phyloP scores from a whole-genome alignment of 2,329 filamentous ascomycete genomes.

The Neurospora sp. region DNA sequence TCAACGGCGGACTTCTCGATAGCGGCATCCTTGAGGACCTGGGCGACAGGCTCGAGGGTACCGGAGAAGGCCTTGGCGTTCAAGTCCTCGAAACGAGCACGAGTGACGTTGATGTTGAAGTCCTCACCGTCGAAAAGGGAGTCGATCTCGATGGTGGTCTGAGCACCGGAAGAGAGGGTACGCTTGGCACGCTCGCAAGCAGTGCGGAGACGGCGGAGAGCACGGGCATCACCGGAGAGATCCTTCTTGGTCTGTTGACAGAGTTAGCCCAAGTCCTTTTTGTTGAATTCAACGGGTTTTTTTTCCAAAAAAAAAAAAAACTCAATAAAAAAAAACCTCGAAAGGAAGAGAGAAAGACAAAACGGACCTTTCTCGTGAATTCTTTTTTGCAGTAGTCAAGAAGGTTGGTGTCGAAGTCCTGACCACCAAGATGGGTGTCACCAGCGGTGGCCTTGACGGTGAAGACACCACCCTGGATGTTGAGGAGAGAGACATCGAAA shows the following conservation, averaged over 20 bases:
- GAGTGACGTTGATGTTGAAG: constrained; percentile 94
- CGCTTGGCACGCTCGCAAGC: constrained; percentile 99
- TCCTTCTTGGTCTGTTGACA: constrained; percentile 23
- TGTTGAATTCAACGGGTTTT: too few species aligned
- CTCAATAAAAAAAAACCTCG: too few species aligned
- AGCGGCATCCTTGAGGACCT: constrained; percentile 87
- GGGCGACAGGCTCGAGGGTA: constrained; percentile 89
- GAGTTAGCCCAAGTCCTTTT: constrained; percentile 26
- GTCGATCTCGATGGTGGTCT: constrained; percentile 97
- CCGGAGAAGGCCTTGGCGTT: constrained; percentile 93
- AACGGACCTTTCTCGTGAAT: constrained; percentile 34
- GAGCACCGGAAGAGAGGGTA: constrained; percentile 92
- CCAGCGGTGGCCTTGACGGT: constrained; percentile 97
- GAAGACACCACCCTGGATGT: constrained; percentile 99
- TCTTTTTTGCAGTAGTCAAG: constrained; percentile 97
- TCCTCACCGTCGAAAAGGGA: constrained; percentile 97
- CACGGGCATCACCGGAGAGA: constrained; percentile 75
- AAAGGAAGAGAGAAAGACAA: too few species aligned
- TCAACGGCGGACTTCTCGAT: constrained; percentile 88
- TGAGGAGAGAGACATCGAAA: constrained; percentile 98
- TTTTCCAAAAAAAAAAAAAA: too few species aligned
- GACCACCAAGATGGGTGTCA: constrained; percentile 91
- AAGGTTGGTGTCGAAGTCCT: constrained; percentile 94
- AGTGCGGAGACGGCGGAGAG: constrained; percentile 89
- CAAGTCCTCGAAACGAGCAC: constrained; percentile 97